A percentile compares a stretch with the other conserved stretches of the same genome.
phyloP scores from a whole-genome alignment of 2,329 filamentous ascomycete genomes.

The Curvularia lunata region DNA sequence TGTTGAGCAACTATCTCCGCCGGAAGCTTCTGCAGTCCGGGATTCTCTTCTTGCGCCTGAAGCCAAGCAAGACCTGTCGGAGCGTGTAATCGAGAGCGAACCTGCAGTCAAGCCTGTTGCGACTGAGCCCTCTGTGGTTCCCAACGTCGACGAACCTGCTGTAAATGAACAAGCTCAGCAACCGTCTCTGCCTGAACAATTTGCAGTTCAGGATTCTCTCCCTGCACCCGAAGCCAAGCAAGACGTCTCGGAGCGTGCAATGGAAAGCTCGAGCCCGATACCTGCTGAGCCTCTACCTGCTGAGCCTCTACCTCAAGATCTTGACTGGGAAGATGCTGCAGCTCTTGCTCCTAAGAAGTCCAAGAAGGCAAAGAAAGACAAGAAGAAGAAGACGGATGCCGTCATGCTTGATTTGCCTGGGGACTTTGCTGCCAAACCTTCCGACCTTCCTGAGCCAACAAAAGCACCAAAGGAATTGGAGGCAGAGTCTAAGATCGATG shows the following conservation, averaged over 20 bases:
- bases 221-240: background rate
- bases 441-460: slow-evolving; percentile 1
- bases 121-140: slow-evolving; percentile 3
- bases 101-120: too few relatives aligned
- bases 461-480: slow-evolving; percentile 1
- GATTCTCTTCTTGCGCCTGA: background rate
- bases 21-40: background rate
- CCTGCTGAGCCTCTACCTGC: slow-evolving; percentile 11
- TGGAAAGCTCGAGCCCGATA: slow-evolving; percentile 7
- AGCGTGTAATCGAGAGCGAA: slow-evolving; percentile 10
- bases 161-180: slow-evolving; percentile 1
- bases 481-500: background rate
- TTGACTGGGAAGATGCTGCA: slow-evolving; percentile 22
- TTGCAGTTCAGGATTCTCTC: background rate
- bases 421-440: slow-evolving; percentile 3
- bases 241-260: background rate
- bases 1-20: background rate
- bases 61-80: background rate
- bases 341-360: slow-evolving; percentile 27
- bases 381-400: slow-evolving; percentile 39
- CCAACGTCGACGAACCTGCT: background rate
- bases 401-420: slow-evolving; percentile 14
- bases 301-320: slow-evolving; percentile 15
- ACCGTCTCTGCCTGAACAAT: background rate
- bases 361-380: slow-evolving; percentile 41